These are phyloP conservation scores for Oldenlandia corymbosa DNA, from an alignment of 257 asterid genomes.

Conservation along the genomic window DNA sequence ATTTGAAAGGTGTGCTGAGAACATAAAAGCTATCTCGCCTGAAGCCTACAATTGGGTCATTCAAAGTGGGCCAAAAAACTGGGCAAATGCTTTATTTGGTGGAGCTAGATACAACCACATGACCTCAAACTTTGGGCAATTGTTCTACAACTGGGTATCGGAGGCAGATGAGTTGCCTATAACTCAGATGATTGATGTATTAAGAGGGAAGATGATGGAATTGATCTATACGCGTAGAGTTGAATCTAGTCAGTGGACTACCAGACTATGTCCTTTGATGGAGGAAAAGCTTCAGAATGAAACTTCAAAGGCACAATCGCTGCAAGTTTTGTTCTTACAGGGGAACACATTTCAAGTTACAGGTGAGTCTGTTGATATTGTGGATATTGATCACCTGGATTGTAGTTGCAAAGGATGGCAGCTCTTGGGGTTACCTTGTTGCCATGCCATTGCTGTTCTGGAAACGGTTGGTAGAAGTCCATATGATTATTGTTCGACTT, in stretches of 20 bases:
- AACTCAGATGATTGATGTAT: slow-evolving; percentile 91
- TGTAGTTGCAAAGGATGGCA: slow-evolving; percentile 94
- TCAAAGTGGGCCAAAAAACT: slow-evolving; percentile 74
- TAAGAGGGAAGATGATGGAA: slow-evolving; percentile 94
- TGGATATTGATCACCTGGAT: slow-evolving; percentile 72
- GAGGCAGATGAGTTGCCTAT: slow-evolving; percentile 95
- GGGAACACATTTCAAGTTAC: slow-evolving; percentile 70
- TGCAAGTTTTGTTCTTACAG: slow-evolving; percentile 38
- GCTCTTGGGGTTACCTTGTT: slow-evolving; percentile 86
- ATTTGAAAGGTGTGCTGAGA: slow-evolving; percentile 60
- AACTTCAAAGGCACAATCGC: slow-evolving; percentile 48
- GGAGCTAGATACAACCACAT: slow-evolving; percentile 84
- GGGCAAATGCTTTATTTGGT: slow-evolving; percentile 80
- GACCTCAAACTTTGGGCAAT: slow-evolving; percentile 89
- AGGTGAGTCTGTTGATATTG: slow-evolving; percentile 56
- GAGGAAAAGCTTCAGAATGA: slow-evolving; percentile 83
- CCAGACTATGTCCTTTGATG: slow-evolving; percentile 69
- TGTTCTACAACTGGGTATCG: slow-evolving; percentile 86
- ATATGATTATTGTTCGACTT: slow-evolving; percentile 72
- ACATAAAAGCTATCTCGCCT: slow-evolving; percentile 85
- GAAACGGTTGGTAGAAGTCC: slow-evolving; percentile 52
- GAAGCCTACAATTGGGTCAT: slow-evolving; percentile 93
- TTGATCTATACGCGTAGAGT: slow-evolving; percentile 63
- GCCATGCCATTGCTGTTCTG: slow-evolving; percentile 75
- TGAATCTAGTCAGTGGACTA: slow-evolving; percentile 75